phyloP scores from a whole-genome alignment of 2,329 filamentous ascomycete genomes.

The Cladosporium sphaerospermum region DNA sequence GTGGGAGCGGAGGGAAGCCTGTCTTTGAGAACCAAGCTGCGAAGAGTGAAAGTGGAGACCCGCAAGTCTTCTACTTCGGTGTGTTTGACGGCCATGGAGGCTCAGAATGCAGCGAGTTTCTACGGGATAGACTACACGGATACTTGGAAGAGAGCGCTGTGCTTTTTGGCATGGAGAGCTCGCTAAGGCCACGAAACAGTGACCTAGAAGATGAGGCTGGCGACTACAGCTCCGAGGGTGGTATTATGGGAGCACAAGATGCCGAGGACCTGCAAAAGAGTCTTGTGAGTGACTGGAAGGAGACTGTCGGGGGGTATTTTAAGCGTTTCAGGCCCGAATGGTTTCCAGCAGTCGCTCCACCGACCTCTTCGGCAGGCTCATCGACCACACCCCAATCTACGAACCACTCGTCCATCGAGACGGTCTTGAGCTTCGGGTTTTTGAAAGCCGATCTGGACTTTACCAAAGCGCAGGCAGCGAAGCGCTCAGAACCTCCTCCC shows the following conservation, averaged over 20 bases:
- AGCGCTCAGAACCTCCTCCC: slow-evolving; percentile 40
- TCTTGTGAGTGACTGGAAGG: slow-evolving; percentile 71
- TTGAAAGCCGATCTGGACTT: slow-evolving; percentile 92
- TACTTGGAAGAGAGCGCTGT: slow-evolving; percentile 80
- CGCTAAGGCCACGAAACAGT: slow-evolving; percentile 46
- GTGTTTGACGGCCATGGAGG: slow-evolving; percentile 97
- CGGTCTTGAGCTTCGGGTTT: slow-evolving; percentile 85
- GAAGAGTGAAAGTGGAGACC: slow-evolving; percentile 75
- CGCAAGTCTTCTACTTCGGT: slow-evolving; percentile 95
- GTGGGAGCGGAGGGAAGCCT: neutral
- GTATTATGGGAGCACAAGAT: slow-evolving; percentile 49
- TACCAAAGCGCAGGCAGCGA: slow-evolving; percentile 78
- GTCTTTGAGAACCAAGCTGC: slow-evolving; percentile 42
- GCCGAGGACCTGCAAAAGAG: slow-evolving; percentile 63
- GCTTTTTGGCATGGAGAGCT: slow-evolving; percentile 72
- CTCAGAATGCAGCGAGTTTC: slow-evolving; percentile 76
- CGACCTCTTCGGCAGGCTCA: neutral
- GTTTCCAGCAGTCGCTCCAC: slow-evolving; percentile 41
- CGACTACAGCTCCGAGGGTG: slow-evolving; percentile 32
- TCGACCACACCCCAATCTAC: neutral
- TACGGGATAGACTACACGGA: slow-evolving; percentile 75
- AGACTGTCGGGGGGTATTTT: slow-evolving; percentile 89
- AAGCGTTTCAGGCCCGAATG: slow-evolving; percentile 77
- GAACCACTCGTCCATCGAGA: slow-evolving; percentile 58
- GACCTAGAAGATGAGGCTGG: slow-evolving; percentile 29